Evolutionary conservation across 2,329 filamentous ascomycete species (phyloP).

Genomic region (Xylaria sp.): DNA sequence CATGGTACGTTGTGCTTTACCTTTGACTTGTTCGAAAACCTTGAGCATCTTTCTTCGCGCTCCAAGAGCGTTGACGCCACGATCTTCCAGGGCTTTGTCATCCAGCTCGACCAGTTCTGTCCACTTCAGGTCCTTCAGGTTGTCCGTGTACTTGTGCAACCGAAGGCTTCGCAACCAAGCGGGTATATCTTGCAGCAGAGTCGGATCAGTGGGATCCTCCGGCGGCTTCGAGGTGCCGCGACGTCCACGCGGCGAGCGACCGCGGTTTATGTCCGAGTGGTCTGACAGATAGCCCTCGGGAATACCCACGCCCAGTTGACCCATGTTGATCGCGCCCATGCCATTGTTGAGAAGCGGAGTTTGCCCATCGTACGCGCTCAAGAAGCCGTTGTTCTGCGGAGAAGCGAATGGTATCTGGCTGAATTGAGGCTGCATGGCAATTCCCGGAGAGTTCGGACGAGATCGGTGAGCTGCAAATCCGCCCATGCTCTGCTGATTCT

Average conservation of each 20-base stretch:
- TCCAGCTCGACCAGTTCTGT: slow-evolving; percentile 88
- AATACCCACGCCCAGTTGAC: slow-evolving; percentile 69
- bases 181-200: slow-evolving; percentile 90
- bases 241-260: slow-evolving; percentile 87
- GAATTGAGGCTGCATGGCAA: slow-evolving; percentile 74
- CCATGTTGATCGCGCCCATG: slow-evolving; percentile 71
- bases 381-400: slow-evolving; percentile 91
- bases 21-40: slow-evolving; percentile 96
- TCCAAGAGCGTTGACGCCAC: slow-evolving; percentile 92
- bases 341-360: slow-evolving; percentile 72
- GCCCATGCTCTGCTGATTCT: slow-evolving; percentile 65
- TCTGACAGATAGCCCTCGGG: slow-evolving; percentile 91
- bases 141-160: slow-evolving; percentile 98
- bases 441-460: slow-evolving; percentile 84
- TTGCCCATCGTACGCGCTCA: slow-evolving; percentile 81
- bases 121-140: slow-evolving; percentile 97
- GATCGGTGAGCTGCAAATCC: slow-evolving; percentile 73
- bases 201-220: slow-evolving; percentile 92
- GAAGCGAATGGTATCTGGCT: slow-evolving; percentile 74
- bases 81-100: slow-evolving; percentile 88
- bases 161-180: slow-evolving; percentile 93
- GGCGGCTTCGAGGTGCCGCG: slow-evolving; percentile 96
- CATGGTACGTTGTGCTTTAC: slow-evolving; percentile 41
- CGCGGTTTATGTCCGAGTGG: slow-evolving; percentile 87
- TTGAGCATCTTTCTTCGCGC: slow-evolving; percentile 98